These are phyloP conservation scores for Carex littledalei DNA, from an alignment of 176 grass and related monocot genomes.

Conservation along the genomic window DNA sequence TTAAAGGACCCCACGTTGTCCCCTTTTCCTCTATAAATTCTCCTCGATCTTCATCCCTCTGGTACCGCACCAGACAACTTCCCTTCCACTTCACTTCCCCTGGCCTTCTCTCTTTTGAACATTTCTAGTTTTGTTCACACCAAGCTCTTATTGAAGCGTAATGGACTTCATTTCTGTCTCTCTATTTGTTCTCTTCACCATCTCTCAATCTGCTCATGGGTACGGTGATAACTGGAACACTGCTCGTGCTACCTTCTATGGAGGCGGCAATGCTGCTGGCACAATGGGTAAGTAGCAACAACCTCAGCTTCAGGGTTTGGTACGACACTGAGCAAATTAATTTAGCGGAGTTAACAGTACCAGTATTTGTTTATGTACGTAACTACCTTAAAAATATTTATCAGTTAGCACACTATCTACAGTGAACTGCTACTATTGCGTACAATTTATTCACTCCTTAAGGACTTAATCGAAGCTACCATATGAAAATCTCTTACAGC, in stretches of 20 bases:
- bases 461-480: background rate
- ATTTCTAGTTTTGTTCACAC: background rate
- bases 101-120: background rate
- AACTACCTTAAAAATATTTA: background rate
- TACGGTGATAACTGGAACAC: slow-evolving; percentile 28
- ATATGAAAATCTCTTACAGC: background rate
- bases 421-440: background rate
- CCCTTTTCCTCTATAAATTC: slow-evolving; percentile 22
- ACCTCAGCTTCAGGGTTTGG: background rate
- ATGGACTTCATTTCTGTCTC: slow-evolving; percentile 14
- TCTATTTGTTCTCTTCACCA: slow-evolving; percentile 5
- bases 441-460: background rate
- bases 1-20: slow-evolving; percentile 3
- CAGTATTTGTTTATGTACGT: background rate
- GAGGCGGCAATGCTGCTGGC: slow-evolving; percentile 57
- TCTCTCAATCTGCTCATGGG: slow-evolving; percentile 1
- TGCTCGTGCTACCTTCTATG: slow-evolving; percentile 75
- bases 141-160: background rate
- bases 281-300: slow-evolving; percentile 52
- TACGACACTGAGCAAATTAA: background rate
- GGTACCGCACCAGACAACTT: background rate
- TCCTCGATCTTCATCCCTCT: background rate
- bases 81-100: background rate
- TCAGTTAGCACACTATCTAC: background rate
- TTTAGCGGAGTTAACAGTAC: background rate